These are phyloP conservation scores for Citrus sp. DNA, from an alignment of 345 rosid genomes.

Conservation along the genomic window DNA sequence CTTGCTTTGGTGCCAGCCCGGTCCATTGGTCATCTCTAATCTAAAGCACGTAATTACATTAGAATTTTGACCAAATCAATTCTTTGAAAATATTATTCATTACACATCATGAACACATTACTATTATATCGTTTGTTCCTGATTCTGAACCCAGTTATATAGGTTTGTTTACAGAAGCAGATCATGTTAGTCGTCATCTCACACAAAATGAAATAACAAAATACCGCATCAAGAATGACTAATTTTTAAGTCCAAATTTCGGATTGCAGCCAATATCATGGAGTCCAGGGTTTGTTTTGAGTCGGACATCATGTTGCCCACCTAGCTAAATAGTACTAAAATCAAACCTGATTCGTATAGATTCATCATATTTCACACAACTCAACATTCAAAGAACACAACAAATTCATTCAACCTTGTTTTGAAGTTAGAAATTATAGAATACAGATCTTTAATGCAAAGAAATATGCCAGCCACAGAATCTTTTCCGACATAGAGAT, in stretches of 20 bases:
- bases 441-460: constrained; percentile 4
- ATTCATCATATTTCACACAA: neutral
- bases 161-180: too few relatives aligned
- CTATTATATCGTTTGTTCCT: too few relatives aligned
- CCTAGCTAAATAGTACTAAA: too few relatives aligned
- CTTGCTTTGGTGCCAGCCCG: too few relatives aligned
- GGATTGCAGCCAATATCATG: neutral
- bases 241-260: neutral
- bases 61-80: neutral
- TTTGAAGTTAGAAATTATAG: too few relatives aligned
- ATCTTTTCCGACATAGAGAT: neutral
- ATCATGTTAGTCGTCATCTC: too few relatives aligned
- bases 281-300: too few relatives aligned
- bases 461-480: neutral
- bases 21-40: too few relatives aligned
- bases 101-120: too few relatives aligned
- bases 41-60: neutral
- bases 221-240: neutral
- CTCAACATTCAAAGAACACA: neutral
- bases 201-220: too few relatives aligned
- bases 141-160: too few relatives aligned
- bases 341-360: neutral
- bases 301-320: too few relatives aligned
- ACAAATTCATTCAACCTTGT: neutral
- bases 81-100: neutral